Base-by-base conservation (phyloP, 2,329 filamentous ascomycete genomes). In the Thelonectria discophora region DNA sequence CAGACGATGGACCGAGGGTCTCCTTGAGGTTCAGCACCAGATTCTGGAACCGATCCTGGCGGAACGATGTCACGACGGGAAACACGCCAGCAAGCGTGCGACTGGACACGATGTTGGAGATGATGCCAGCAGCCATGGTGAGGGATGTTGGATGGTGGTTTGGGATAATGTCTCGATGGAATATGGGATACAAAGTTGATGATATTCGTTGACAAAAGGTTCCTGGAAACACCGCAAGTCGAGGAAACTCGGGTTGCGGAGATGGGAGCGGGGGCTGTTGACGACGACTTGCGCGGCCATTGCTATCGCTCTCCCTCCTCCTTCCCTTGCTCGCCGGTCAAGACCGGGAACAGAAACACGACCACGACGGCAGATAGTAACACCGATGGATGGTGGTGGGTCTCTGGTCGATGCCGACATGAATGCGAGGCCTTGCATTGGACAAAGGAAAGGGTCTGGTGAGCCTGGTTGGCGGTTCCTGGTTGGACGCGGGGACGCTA, bases 1-100 rank as follows among this genome's bases (percentile, higher is more conserved):
- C 93, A 12, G 91, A 95, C 60, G 88, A 91, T 3, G 92, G 90
- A 2, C 93, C 93, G 5, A 97, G 84, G 21, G 87, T 87, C 57
- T 84, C 80, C 72, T 90, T 93, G 69, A 97, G 86, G n/a, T 87
- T 86, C 60, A 85, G 73, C 57, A 96, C 90, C 47, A 97, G 87
- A 55, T 81, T 76, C 39, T 93, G 86, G 74, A 96, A 95, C 12
- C 76, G 75, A 68, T 84, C 79, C 53, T 72, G 66, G 13, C 76
- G 69, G 40, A 62, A 67, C 30, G 56, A 60, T 9, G 63, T 73
- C 52, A 72, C 65, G 34, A 64, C 67, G 54, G 69, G 65, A 42
- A 67, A 50, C 39, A 50, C 62, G 51, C 50, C 62, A 46, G 66
- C 60, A 13, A 24, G 48, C 6, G 43, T n/a, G 45, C 12, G 27